Evolutionary conservation across 768 basidiomycete genomes (phyloP).

Genomic region (Pleurotus salmoneostramineus): DNA sequence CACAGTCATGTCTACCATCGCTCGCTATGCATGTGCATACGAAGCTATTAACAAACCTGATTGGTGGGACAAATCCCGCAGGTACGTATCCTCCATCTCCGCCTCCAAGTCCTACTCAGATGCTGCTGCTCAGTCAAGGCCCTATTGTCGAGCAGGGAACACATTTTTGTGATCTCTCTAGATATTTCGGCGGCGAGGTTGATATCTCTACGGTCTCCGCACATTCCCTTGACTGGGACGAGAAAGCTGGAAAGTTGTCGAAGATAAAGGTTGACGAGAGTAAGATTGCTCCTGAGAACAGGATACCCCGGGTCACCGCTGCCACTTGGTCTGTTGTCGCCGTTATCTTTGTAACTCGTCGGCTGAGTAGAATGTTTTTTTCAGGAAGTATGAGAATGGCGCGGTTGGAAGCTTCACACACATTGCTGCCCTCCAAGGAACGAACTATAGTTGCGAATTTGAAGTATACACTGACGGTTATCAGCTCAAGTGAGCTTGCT

Average conservation of each 20-base stretch:
- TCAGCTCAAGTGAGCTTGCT: constrained; percentile 58
- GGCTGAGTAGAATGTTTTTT: not conserved
- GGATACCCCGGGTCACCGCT: constrained; percentile 89
- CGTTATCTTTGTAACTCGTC: not conserved
- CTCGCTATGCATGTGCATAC: constrained; percentile 89
- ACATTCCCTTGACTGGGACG: constrained; percentile 89
- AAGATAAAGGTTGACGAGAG: constrained; percentile 82
- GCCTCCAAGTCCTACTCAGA: constrained; percentile 3
- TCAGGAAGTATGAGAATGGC: constrained; percentile 90
- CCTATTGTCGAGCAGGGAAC: constrained; percentile 90
- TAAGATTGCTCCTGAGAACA: constrained; percentile 78
- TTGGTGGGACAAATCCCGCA: constrained; percentile 93
- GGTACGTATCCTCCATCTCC: constrained; percentile 28
- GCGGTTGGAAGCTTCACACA: constrained; percentile 92
- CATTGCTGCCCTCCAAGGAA: constrained; percentile 86
- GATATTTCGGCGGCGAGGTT: constrained; percentile 95
- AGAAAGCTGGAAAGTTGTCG: constrained; percentile 78
- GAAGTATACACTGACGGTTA: constrained; percentile 95
- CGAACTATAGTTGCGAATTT: constrained; percentile 89
- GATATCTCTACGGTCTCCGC: constrained; percentile 77
- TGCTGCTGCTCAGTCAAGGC: constrained; percentile 47
- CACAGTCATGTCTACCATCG: constrained; percentile 92
- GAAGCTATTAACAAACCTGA: constrained; percentile 74
- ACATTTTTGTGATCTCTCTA: constrained; percentile 93
- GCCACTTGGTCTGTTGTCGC: constrained; percentile 68